These are phyloP conservation scores for Alternaria hordeiaustralica DNA, from an alignment of 2,329 filamentous ascomycete genomes.

Conservation along the genomic window DNA sequence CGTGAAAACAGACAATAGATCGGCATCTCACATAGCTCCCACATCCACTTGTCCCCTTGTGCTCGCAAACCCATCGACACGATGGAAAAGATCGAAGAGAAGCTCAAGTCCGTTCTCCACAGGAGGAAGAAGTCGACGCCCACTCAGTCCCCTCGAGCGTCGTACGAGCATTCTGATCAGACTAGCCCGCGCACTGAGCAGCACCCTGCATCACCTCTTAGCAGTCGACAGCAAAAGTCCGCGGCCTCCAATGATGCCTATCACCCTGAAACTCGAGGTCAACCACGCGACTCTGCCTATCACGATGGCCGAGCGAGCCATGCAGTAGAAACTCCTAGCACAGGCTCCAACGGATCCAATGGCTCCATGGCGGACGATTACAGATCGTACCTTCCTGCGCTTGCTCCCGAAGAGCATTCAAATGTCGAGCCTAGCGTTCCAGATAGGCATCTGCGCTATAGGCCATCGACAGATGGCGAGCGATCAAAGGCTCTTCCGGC, in stretches of 20 bases:
- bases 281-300: conserved; percentile 19
- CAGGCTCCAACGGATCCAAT: conserved; percentile 18
- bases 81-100: conserved; percentile 25
- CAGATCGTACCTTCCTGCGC: conserved; percentile 24
- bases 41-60: neutral
- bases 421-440: conserved; percentile 50
- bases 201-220: conserved; percentile 2
- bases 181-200: conserved; percentile 5
- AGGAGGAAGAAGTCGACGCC: conserved; percentile 15
- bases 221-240: neutral
- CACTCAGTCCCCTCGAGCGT: conserved; percentile 9
- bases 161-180: conserved; percentile 8
- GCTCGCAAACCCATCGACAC: conserved; percentile 6
- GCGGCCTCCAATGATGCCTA: neutral
- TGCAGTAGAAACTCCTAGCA: neutral
- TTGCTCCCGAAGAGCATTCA: conserved; percentile 16
- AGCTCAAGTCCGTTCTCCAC: conserved; percentile 24
- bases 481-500: conserved; percentile 9
- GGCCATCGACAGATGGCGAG: conserved; percentile 8
- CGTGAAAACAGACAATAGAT: conserved; percentile 2
- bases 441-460: conserved; percentile 35
- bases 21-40: conserved; percentile 1
- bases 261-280: conserved; percentile 10
- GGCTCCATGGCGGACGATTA: conserved; percentile 32
- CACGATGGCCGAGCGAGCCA: conserved; percentile 5